Conservation (phyloP, 257 asterid species). For the Rhazya stricta region DNA sequence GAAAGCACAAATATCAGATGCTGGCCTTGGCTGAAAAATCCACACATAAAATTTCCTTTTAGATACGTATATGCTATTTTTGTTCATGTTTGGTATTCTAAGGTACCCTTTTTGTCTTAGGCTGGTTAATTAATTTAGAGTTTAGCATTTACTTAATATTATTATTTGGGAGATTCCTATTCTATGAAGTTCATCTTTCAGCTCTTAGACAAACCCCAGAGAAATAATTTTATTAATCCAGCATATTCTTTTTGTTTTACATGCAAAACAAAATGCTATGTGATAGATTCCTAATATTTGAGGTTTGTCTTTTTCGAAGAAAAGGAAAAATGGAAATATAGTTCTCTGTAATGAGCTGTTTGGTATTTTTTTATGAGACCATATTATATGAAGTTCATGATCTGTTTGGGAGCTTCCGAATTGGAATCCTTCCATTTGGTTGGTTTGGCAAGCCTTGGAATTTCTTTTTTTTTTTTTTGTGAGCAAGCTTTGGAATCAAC, state of each 20-base stretch:
- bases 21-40: background rate
- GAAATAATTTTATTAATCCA: too few relatives aligned
- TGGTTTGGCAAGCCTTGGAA: slow-evolving; percentile 1
- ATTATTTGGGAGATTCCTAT: background rate
- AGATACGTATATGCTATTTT: too few relatives aligned
- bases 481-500: slow-evolving; percentile 8
- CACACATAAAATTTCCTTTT: background rate
- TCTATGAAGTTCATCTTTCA: background rate
- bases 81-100: background rate
- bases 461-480: too few relatives aligned
- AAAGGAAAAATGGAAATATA: too few relatives aligned
- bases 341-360: background rate
- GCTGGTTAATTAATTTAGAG: background rate
- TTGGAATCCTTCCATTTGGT: slow-evolving; percentile 6
- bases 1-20: background rate
- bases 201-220: background rate
- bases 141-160: background rate
- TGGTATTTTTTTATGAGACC: background rate
- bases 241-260: too few relatives aligned
- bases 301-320: too few relatives aligned
- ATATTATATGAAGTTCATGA: background rate
- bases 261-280: too few relatives aligned
- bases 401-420: slow-evolving; percentile 10
- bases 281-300: too few relatives aligned
- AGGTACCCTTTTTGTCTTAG: background rate